Conservation (phyloP, 371 early-diverging fungal species). For the Coemansia sp. region DNA sequence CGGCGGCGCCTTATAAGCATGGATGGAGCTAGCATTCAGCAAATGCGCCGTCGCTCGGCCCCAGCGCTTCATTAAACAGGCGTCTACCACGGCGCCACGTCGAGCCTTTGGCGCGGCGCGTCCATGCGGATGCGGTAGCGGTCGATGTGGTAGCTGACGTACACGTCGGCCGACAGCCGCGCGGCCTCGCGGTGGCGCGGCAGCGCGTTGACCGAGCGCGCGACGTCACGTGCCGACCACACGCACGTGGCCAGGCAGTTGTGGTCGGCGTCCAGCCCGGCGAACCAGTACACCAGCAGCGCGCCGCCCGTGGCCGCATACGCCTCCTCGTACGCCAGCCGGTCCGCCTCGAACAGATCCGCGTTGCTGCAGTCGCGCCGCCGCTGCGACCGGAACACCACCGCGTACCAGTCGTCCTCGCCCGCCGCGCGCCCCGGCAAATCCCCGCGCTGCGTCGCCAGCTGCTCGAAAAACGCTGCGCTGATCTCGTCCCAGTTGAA, state of each 20-base stretch:
- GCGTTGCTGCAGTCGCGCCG: slow-evolving; percentile 30
- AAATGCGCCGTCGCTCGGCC: neutral
- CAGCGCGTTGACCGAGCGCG: slow-evolving; percentile 29
- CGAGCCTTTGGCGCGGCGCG: neutral
- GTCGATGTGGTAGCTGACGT: slow-evolving; percentile 38
- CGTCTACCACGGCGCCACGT: slow-evolving; percentile 15
- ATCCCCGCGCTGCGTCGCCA: neutral
- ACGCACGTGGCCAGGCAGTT: slow-evolving; percentile 47
- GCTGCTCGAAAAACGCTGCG: slow-evolving; percentile 8
- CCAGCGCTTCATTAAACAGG: no score
- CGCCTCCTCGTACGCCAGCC: slow-evolving; percentile 36
- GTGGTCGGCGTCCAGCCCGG: slow-evolving; percentile 28
- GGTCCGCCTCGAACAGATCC: slow-evolving; percentile 37
- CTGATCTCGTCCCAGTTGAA: slow-evolving; percentile 39
- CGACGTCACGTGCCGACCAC: slow-evolving; percentile 35
- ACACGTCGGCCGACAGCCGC: slow-evolving; percentile 29
- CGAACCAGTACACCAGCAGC: slow-evolving; percentile 39
- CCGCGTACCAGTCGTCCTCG: slow-evolving; percentile 29
- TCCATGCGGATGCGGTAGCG: slow-evolving; percentile 26
- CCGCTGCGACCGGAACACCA: slow-evolving; percentile 41
- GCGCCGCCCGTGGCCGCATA: slow-evolving; percentile 26
- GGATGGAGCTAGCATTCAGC: no score
- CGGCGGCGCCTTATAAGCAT: no score
- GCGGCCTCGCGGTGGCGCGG: slow-evolving; percentile 32
- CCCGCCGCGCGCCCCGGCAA: neutral